Evolutionary conservation across 1,284 basidiomycete genomes (phyloP).

Genomic region (Wallemia ichthyophaga): DNA sequence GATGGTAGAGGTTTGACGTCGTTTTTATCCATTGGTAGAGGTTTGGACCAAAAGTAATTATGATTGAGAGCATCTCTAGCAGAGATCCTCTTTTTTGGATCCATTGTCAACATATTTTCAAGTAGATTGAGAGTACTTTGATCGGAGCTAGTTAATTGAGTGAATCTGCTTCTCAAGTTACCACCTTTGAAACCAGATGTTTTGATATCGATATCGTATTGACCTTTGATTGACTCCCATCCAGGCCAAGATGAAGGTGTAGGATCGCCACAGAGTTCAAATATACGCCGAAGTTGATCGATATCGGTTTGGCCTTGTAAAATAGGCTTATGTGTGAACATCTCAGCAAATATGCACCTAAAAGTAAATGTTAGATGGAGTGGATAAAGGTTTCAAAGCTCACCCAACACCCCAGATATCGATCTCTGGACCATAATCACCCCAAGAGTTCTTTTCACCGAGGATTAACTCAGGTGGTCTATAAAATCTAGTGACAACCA

Average conservation of each 20-base stretch:
- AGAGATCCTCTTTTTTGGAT: constrained; percentile 22
- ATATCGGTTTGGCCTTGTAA: constrained; percentile 62
- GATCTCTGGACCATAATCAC: constrained; percentile 61
- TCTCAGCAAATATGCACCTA: constrained; percentile 79
- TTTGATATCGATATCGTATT: neutral
- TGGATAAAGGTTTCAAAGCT: constrained; percentile 9
- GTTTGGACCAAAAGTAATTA: constrained; percentile 39
- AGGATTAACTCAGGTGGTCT: constrained; percentile 80
- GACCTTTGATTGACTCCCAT: constrained; percentile 20
- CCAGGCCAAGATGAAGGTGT: constrained; percentile 45
- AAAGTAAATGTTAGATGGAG: neutral
- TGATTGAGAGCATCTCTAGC: constrained; percentile 21
- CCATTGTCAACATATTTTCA: constrained; percentile 19
- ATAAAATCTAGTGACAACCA: constrained; percentile 98
- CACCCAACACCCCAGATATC: constrained; percentile 97
- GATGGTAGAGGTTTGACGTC: constrained; percentile 25
- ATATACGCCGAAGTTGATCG: constrained; percentile 71
- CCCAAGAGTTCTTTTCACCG: constrained; percentile 28
- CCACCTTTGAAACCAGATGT: neutral
- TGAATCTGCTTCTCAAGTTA: constrained; percentile 3
- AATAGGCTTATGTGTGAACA: constrained; percentile 68
- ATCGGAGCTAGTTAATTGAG: neutral
- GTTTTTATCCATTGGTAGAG: constrained; percentile 11
- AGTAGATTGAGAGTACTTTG: constrained; percentile 15
- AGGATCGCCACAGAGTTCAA: constrained; percentile 59